Evolutionary conservation across 768 basidiomycete genomes (phyloP).

Genomic region (Strobilomyces dryophilus): DNA sequence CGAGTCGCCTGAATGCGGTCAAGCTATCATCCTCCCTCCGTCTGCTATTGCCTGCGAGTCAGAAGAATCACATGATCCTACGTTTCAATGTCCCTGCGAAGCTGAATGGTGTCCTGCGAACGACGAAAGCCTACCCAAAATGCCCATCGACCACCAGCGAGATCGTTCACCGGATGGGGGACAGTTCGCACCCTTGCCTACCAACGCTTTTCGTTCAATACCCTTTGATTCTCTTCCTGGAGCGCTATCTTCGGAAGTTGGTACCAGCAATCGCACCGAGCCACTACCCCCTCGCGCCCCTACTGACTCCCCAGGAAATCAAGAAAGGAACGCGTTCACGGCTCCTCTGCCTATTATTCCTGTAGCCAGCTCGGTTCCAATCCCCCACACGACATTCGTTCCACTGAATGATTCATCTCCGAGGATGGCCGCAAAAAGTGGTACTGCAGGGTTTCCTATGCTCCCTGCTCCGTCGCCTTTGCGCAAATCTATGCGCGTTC

Average conservation of each 20-base stretch:
- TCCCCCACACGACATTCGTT: constrained; percentile 24
- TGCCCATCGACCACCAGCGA: constrained; percentile 6
- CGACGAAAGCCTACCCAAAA: neutral
- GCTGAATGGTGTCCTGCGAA: neutral
- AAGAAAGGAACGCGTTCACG: constrained; percentile 21
- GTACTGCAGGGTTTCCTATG: constrained; percentile 49
- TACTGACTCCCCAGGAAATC: constrained; percentile 1
- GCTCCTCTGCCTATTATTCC: constrained; percentile 19
- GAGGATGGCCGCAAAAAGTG: constrained; percentile 32
- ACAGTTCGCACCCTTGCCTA: constrained; percentile 26
- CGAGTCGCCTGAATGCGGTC: constrained; percentile 45
- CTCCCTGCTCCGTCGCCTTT: constrained; percentile 67
- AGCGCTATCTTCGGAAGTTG: neutral
- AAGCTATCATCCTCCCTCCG: neutral
- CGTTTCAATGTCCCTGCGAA: neutral
- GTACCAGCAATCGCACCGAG: constrained; percentile 13
- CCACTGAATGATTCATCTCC: constrained; percentile 35
- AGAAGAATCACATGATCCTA: neutral
- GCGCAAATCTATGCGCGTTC: constrained; percentile 58
- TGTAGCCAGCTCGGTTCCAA: constrained; percentile 5
- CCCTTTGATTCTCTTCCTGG: constrained; percentile 28
- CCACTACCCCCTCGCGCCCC: constrained; percentile 12
- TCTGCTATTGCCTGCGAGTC: neutral
- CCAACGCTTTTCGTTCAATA: constrained; percentile 36
- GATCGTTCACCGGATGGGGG: constrained; percentile 15